Base-by-base conservation (phyloP, 192 early-diverging fungal genomes). In the Umbelopsis vinacea region DNA sequence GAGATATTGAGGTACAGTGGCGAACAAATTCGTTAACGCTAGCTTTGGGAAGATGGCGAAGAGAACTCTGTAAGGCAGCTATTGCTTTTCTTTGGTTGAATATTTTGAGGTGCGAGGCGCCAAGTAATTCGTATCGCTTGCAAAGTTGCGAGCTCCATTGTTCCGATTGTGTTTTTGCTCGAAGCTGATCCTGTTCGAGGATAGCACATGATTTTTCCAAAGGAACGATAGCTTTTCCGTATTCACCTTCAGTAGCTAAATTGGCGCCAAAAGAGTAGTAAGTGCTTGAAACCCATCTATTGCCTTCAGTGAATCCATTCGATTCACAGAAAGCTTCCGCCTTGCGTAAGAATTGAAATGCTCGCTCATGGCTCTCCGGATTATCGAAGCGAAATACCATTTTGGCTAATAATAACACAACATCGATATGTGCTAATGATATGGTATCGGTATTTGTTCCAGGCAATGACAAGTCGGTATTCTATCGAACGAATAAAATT, bases 241-340 rank as follows among this genome's bases (percentile, higher is more conserved):
- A 74, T 19, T 69, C 67, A 23, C 74, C 70, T 0, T 70, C 37
- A 4, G 76, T 81, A 67, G 72, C 82, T 11, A 82, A 76, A 2
- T 66, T 46, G 5, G 75, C 83, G 1, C 89, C 88, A 29, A 84
- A 68, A 33, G 79, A 81, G 70, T 82, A 85, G 46, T 83, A 87
- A 1, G 82, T 75, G n/a, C 73, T 81, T 4, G 88, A 83, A 10
- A 86, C 80, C 81, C 82, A 88, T 22, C 69, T 72, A 33, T 84
- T 71, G 4, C 87, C 87, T 53, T 83, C 82, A 8, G n/a, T 50
- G 54, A 71, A 82, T 1, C 46, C 66, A 29, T 57, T 46, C 11
- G 53, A 43, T 7, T 37, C 10, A 33, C 77, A 84, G 17, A 85
- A n/a, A 11, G 67, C 17, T 26, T 75, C 83, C 15, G 78, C 83